Evolutionary conservation across 306 rosid species (phyloP).

Genomic region (Begonia peltatifolia): DNA sequence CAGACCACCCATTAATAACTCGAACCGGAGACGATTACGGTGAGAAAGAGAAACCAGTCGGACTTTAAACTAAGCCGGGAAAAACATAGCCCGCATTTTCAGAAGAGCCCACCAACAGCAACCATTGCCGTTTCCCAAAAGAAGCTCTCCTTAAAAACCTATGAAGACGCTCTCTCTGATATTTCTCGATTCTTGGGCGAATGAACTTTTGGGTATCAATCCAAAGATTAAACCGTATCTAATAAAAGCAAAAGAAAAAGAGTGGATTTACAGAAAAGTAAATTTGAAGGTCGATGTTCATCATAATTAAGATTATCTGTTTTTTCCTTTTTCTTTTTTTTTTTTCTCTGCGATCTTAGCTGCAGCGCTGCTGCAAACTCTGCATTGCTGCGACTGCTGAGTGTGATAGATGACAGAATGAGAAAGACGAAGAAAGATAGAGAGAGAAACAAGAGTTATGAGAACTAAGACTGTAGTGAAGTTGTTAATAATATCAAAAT

Average conservation of each 20-base stretch:
- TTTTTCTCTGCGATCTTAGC: slow-evolving; percentile 29
- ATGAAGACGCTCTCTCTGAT: slow-evolving; percentile 26
- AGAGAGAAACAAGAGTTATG: slow-evolving; percentile 15
- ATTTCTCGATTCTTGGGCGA: slow-evolving; percentile 18
- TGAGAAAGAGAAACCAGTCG: not conserved
- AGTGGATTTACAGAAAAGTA: slow-evolving; percentile 6
- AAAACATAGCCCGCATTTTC: slow-evolving; percentile 37
- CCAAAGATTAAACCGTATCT: slow-evolving; percentile 15
- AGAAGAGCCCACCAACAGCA: slow-evolving; percentile 16
- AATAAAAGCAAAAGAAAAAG: not conserved
- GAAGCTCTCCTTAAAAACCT: slow-evolving; percentile 32
- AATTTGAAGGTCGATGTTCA: slow-evolving; percentile 5
- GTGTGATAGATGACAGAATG: slow-evolving; percentile 84
- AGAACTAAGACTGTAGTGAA: slow-evolving; percentile 14
- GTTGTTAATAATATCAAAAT: slow-evolving; percentile 27
- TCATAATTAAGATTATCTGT: slow-evolving; percentile 2
- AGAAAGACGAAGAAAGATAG: slow-evolving; percentile 15
- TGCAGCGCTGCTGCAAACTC: slow-evolving; percentile 54
- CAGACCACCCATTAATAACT: slow-evolving; percentile 42
- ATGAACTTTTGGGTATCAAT: slow-evolving; percentile 37
- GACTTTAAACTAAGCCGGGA: slow-evolving; percentile 9
- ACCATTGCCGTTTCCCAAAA: slow-evolving; percentile 63
- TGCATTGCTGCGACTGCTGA: slow-evolving; percentile 67
- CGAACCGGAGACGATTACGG: slow-evolving; percentile 4
- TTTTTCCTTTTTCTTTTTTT: not conserved